These are phyloP conservation scores for Xylariaceae sp. DNA, from an alignment of 2,329 filamentous ascomycete genomes.

Conservation along the genomic window DNA sequence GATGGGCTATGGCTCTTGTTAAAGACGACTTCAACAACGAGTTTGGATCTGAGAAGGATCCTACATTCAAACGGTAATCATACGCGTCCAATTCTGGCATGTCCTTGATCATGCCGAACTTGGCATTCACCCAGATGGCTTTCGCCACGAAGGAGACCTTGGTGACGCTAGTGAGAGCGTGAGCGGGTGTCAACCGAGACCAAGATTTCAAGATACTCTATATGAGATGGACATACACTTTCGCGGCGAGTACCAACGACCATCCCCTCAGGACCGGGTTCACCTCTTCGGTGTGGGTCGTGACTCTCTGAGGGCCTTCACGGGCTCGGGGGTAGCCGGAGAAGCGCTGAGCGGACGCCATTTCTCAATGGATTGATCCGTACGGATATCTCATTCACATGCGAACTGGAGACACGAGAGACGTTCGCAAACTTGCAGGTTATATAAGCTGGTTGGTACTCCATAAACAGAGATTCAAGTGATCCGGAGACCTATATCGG, in stretches of 20 bases:
- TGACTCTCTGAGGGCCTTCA: slow-evolving; percentile 34
- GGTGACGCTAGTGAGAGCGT: slow-evolving; percentile 44
- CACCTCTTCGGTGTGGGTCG: slow-evolving; percentile 46
- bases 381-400: not conserved
- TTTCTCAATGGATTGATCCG: not conserved
- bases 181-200: not conserved
- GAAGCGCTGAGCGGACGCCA: slow-evolving; percentile 24
- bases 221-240: slow-evolving; percentile 40
- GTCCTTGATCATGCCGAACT: slow-evolving; percentile 45
- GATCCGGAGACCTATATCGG: not conserved
- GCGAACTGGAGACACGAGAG: too few relatives aligned
- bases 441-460: not conserved
- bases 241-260: slow-evolving; percentile 50
- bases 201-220: not conserved
- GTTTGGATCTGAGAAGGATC: slow-evolving; percentile 16
- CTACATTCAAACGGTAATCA: slow-evolving; percentile 45
- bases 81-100: slow-evolving; percentile 43
- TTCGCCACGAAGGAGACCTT: slow-evolving; percentile 57
- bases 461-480: not conserved
- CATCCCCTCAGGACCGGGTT: slow-evolving; percentile 68
- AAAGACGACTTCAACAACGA: not conserved
- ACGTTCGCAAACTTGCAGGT: not conserved
- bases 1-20: slow-evolving; percentile 41
- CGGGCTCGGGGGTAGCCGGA: slow-evolving; percentile 29
- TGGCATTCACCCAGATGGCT: slow-evolving; percentile 65